Base-by-base conservation (phyloP, 441 rosid genomes). In the Iberis amara region DNA sequence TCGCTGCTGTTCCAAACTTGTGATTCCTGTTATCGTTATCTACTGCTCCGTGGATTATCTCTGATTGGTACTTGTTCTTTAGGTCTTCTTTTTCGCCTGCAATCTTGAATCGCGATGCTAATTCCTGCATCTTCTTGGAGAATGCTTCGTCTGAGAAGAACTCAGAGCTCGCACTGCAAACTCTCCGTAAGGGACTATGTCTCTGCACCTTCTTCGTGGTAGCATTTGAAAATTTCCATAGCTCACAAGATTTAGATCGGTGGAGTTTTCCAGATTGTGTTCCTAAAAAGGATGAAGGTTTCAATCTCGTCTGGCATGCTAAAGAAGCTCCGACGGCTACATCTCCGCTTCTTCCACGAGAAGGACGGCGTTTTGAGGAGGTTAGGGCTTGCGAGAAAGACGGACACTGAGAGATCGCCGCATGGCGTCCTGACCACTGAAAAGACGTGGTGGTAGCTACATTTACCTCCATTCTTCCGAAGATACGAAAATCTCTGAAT, bases 381-480 rank as follows among this genome's bases (percentile, higher is more conserved):
- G 94, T 75, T 40, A 82, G 59, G 47, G 86, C 45, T 67, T 75
- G 85, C 2, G 86, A 81, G 11, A 75, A 69, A 0, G 84, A 74
- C 6, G 85, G 70, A 35, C 74, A 62, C 5, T 71, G 86, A 21
- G 80, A 79, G 18, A 76, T 11, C 21, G 69, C 39, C n/a, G 75
- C 66, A 41, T 78, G 85, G 8, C 52, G 65, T 28, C 52, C 61
- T 39, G 85, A 72, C 89, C 88, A 80, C n/a, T 78, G 91, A 31
- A 82, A 71, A 57, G 73, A 64, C 37, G 70, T 57, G 27, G 75
- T 55, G 11, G 76, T 57, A 1, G 75, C 83, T 47, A 68, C 81
- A 59, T 77, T 80, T 51, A 80, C 74, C 53, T 70, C 95, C 95
- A 83, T 83, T 48, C 50, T 56, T 49, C 3, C 0, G 15, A 10